A percentile compares a stretch with the other conserved stretches of the same genome.
Conservation (phyloP, 306 rosid species). For the Ziziphus jujuba region DNA sequence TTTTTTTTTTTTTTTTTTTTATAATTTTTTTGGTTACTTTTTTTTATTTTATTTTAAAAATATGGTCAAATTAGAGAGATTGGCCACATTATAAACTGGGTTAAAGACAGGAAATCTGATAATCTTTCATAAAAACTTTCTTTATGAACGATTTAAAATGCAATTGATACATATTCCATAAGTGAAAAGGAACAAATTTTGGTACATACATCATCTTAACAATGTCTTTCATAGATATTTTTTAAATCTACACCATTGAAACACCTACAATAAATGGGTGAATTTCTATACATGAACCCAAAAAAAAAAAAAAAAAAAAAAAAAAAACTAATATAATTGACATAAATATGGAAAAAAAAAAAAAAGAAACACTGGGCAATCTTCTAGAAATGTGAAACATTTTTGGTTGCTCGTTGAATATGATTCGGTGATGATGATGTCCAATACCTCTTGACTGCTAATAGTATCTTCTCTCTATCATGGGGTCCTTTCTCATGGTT, state of each 20-base stretch:
- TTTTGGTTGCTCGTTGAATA: constrained; percentile 19
- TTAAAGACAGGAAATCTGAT: too few species aligned
- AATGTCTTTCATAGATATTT: constrained; percentile 7
- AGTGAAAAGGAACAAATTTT: neutral
- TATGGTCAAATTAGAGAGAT: too few species aligned
- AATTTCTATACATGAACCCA: neutral
- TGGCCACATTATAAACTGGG: too few species aligned
- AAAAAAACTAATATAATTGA: constrained; percentile 34
- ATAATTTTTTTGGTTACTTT: too few species aligned
- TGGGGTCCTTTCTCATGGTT: constrained; percentile 84
- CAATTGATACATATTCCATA: too few species aligned
- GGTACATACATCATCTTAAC: neutral
- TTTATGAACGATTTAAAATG: too few species aligned
- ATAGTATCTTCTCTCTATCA: constrained; percentile 58
- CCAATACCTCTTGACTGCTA: constrained; percentile 76
- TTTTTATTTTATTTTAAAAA: too few species aligned
- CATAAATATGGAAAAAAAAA: constrained; percentile 12
- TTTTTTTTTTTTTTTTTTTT: too few species aligned
- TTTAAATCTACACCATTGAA: neutral
- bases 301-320: too few species aligned
- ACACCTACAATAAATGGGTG: neutral
- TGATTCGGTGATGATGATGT: constrained; percentile 48
- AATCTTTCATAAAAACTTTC: too few species aligned
- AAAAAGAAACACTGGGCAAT: neutral
- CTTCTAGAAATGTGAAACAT: constrained; percentile 20